Base-by-base conservation (phyloP, 371 early-diverging fungal genomes). In the Ordospora colligata region DNA sequence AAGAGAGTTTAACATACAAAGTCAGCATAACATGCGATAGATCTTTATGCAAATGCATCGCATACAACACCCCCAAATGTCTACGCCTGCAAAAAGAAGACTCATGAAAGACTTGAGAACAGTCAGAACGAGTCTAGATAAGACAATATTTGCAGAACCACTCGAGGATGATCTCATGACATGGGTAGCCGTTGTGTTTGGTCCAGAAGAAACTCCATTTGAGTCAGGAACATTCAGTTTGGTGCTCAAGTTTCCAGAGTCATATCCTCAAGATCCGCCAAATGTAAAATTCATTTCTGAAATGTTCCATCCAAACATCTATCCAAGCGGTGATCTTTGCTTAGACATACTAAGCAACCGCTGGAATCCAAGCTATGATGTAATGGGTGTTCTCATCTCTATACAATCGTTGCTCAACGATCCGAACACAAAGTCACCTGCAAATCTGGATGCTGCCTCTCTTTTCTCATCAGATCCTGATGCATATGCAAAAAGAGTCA, bases 251-350 rank as follows among this genome's bases (percentile, higher is more conserved):
- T 98, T 98, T 87, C 94, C 94, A 80, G 93, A 95, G 82, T 89
- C 90, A 37, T 97, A 96, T 84, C 97, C 99, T 9, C 94, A 93
- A 83, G 95, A 94, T 84, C 95, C 99, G 69, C 99, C 99, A 51
- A 89, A 90, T 67, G 94, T 96, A 25, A 90, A 90, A 82, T 98
- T 98, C 84, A 89, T 93, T 27, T 89, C 92, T 32, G 90, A 90
- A 76, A 95, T 98, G 92, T 98, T 94, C 86, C 99, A 98, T 84
- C 97, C 98, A 2, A 97, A 97, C 83, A 94, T 98, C 10, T 97
- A 96, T 82, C 91, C 92, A 64, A 93, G 91, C 84, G 99, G 99
- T 6, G 95, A 96, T 80, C 87, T 98, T 44, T 98, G 99, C 83
- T 84, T 98, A 69, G 97, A 96, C 84, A 96, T 98, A 83, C 84